Evolutionary conservation across 768 basidiomycete species (phyloP).

Genomic region (Gloeostereum incarnatum): DNA sequence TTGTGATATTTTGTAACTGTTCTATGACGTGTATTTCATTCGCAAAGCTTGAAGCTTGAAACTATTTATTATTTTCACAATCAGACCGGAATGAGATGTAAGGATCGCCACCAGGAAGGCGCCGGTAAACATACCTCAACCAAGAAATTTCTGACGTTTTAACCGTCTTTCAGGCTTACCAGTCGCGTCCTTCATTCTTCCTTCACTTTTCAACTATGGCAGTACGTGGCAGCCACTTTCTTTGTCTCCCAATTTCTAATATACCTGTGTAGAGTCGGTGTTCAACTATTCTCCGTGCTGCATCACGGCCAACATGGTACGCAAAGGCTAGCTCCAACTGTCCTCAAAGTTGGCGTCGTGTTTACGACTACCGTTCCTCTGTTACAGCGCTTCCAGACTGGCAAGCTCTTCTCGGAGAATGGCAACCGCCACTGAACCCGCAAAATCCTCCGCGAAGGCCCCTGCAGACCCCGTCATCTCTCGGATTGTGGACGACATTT

Average conservation of each 20-base stretch:
- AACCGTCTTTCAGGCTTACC: background rate
- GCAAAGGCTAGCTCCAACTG: constrained; percentile 10
- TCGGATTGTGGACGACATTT: constrained; percentile 90
- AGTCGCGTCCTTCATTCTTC: too few relatives aligned
- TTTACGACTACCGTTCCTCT: background rate
- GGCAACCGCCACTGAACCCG: constrained; percentile 39
- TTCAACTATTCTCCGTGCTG: constrained; percentile 27
- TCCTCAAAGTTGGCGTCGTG: background rate
- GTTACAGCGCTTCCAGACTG: constrained; percentile 24
- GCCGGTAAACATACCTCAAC: too few relatives aligned
- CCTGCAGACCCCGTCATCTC: constrained; percentile 58
- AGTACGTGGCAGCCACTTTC: background rate
- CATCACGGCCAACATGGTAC: constrained; percentile 28
- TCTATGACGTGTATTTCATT: too few relatives aligned
- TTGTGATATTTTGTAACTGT: too few relatives aligned
- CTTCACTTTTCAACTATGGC: too few relatives aligned
- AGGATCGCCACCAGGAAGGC: too few relatives aligned
- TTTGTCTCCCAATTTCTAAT: background rate
- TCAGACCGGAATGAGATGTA: too few relatives aligned
- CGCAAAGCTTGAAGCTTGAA: too few relatives aligned
- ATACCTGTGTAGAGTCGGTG: constrained; percentile 29
- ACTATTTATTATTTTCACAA: too few relatives aligned
- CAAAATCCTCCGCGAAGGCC: constrained; percentile 26
- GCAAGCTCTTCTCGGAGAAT: constrained; percentile 41
- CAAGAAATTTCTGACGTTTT: too few relatives aligned